Percentiles rank a stretch among this genome's conserved stretches.
Conservation (phyloP, 805 yeast genomes). For the Candida namnaoensis region DNA sequence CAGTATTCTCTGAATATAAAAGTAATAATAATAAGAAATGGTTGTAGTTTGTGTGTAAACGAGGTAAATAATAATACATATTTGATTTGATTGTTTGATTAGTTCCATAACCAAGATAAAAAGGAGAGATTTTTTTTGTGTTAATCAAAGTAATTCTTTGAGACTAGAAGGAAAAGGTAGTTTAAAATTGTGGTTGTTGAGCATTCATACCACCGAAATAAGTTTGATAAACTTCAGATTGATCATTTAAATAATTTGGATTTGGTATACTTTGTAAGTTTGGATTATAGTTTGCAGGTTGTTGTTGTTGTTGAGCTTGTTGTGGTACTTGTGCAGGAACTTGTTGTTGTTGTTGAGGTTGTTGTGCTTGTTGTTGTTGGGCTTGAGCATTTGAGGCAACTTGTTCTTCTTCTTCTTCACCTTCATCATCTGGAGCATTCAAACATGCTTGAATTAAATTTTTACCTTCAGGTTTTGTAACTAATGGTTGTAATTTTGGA, state of each 20-base stretch:
- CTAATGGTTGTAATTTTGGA: conserved; percentile 97
- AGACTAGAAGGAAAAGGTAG: not conserved
- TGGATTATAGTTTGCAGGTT: conserved; percentile 4
- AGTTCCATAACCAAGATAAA: no score
- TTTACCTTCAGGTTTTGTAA: conserved; percentile 95
- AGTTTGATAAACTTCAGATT: conserved; percentile 52
- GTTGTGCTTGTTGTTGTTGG: conserved; percentile 16
- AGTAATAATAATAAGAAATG: no score
- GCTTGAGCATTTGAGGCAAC: conserved; percentile 24
- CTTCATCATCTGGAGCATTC: conserved; percentile 85
- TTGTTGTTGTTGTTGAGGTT: conserved; percentile 17
- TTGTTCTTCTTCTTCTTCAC: conserved; percentile 30
- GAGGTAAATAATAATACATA: no score
- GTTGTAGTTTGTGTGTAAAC: no score
- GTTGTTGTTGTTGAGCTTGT: conserved; percentile 6
- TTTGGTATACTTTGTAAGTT: conserved; percentile 32
- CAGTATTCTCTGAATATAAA: no score
- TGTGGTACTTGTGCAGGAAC: conserved; percentile 15
- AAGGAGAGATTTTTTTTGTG: no score
- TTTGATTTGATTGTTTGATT: no score
- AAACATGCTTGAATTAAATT: conserved; percentile 93
- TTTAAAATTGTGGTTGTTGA: conserved; percentile 45
- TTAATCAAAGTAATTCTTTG: no score
- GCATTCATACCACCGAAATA: conserved; percentile 51
- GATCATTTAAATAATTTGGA: conserved; percentile 41